These are phyloP conservation scores for Cyclocybe cylindracea DNA, from an alignment of 768 basidiomycete species.

Conservation along the genomic window DNA sequence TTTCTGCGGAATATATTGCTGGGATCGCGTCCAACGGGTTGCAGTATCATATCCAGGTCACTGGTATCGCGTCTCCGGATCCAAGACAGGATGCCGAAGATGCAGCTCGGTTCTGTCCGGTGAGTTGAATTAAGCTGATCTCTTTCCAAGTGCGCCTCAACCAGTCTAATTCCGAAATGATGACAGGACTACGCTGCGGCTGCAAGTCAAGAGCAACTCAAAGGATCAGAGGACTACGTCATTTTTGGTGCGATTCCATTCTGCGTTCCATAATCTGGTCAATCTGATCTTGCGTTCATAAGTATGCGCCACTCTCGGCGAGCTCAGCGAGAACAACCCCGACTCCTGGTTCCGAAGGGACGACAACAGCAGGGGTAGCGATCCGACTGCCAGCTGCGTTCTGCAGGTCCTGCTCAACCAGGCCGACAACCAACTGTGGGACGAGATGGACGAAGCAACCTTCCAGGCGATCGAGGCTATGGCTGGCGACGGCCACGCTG, in stretches of 20 bases:
- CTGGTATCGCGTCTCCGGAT: conserved; percentile 1
- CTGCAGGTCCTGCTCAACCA: conserved; percentile 2
- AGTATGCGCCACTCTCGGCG: conserved; percentile 6
- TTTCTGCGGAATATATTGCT: conserved; percentile 3
- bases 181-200: conserved; percentile 1
- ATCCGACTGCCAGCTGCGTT: conserved; percentile 3
- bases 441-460: conserved; percentile 6
- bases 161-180: not conserved
- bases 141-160: not conserved
- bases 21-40: not conserved
- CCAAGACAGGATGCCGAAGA: conserved; percentile 4
- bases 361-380: not conserved
- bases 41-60: conserved; percentile 10
- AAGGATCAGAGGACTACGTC: conserved; percentile 2
- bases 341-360: conserved; percentile 1
- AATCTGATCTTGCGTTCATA: not conserved
- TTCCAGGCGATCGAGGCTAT: conserved; percentile 1
- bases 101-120: conserved; percentile 2
- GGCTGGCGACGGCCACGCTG: not conserved
- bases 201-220: conserved; percentile 1
- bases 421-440: not conserved
- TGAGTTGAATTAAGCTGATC: not conserved
- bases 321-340: conserved; percentile 4
- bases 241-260: not conserved
- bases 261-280: not conserved